Conservation (phyloP, 78 protist species). For the Trichosphaerium sp. region DNA sequence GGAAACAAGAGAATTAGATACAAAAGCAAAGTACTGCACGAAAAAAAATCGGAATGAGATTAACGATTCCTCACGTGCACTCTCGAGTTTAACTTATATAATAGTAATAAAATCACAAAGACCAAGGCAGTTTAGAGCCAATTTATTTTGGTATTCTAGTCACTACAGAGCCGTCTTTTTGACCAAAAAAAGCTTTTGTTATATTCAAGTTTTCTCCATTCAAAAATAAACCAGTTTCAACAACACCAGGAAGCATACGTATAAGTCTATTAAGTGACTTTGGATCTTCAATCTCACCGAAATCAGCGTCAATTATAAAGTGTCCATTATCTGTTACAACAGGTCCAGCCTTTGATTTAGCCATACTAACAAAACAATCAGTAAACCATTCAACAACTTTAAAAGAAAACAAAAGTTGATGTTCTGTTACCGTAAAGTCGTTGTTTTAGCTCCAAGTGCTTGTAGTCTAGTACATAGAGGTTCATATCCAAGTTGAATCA, state of each 20-base stretch:
- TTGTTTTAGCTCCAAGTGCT: background rate
- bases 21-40: too few relatives aligned
- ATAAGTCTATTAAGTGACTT: background rate
- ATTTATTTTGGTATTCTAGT: too few relatives aligned
- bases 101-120: too few relatives aligned
- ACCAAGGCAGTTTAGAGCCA: too few relatives aligned
- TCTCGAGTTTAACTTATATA: too few relatives aligned
- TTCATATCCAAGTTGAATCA: constrained; percentile 42
- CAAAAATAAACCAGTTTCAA: constrained; percentile 39
- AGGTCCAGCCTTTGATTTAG: constrained; percentile 69
- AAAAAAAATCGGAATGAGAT: too few relatives aligned
- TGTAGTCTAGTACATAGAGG: background rate
- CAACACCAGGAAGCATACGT: constrained; percentile 64
- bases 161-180: constrained; percentile 47
- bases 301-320: constrained; percentile 58
- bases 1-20: too few relatives aligned
- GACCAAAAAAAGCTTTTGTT: constrained; percentile 43
- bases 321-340: constrained; percentile 72
- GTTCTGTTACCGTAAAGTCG: background rate
- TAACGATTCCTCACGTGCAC: too few relatives aligned
- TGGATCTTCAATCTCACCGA: constrained; percentile 28
- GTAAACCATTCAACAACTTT: background rate
- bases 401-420: background rate
- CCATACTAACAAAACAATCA: constrained; percentile 38
- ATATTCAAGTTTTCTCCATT: background rate